Percentiles rank a stretch among this genome's conserved stretches.
Evolutionary conservation across 1,139 yeast genomes (phyloP).

Genomic region (Pichia sp.): DNA sequence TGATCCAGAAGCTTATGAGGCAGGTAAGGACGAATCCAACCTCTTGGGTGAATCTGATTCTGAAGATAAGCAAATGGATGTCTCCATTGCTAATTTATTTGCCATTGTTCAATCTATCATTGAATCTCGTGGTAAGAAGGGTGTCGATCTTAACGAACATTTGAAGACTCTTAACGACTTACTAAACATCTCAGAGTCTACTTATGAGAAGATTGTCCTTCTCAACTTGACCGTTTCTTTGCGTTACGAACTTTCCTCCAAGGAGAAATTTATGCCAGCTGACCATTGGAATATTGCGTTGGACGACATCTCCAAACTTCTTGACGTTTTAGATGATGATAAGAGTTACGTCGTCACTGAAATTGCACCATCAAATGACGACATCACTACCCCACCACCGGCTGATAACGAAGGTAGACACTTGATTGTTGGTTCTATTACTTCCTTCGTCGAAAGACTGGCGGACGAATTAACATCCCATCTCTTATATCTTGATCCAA

Average conservation of each 20-base stretch:
- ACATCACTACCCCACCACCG: conserved; percentile 69
- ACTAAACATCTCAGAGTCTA: conserved; percentile 41
- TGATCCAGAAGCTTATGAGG: conserved; percentile 68
- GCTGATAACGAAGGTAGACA: conserved; percentile 59
- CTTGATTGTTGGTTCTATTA: conserved; percentile 75
- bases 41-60: conserved; percentile 15
- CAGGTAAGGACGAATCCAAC: conserved; percentile 25
- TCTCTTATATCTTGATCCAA: conserved; percentile 86
- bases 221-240: conserved; percentile 80
- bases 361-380: conserved; percentile 70
- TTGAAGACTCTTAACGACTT: conserved; percentile 62
- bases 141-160: conserved; percentile 80
- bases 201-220: conserved; percentile 74
- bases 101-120: conserved; percentile 65
- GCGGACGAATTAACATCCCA: conserved; percentile 93
- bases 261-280: conserved; percentile 67
- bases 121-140: conserved; percentile 94
- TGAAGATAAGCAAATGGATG: conserved; percentile 30
- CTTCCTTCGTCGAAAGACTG: conserved; percentile 83
- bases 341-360: conserved; percentile 67
- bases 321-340: conserved; percentile 62
- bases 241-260: conserved; percentile 73
- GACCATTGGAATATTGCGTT: conserved; percentile 76
- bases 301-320: conserved; percentile 53
- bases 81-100: conserved; percentile 39